A percentile compares a stretch with the other conserved stretches of the same genome.
Evolutionary conservation across 1,139 yeast genomes (phyloP).

Genomic region (Debaryomyces udenii): DNA sequence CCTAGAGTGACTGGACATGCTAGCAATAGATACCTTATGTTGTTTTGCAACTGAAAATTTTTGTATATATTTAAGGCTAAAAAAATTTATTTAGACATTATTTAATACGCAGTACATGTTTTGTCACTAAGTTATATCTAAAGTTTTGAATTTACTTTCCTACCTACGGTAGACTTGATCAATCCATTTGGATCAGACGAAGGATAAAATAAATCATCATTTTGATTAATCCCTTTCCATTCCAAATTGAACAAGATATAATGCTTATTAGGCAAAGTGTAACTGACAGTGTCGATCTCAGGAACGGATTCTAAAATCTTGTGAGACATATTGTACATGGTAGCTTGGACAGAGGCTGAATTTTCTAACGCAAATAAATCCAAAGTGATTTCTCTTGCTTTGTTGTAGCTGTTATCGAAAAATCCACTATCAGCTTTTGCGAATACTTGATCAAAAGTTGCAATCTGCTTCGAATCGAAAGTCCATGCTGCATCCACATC

Average conservation of each 20-base stretch:
- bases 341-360: slow-evolving; percentile 91
- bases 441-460: slow-evolving; percentile 53
- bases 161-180: slow-evolving; percentile 82
- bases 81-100: neutral
- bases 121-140: neutral
- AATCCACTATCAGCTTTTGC: slow-evolving; percentile 60
- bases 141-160: slow-evolving; percentile 45
- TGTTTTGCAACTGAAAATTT: slow-evolving; percentile 11
- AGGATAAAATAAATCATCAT: slow-evolving; percentile 85
- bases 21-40: neutral
- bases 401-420: slow-evolving; percentile 62
- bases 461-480: slow-evolving; percentile 54
- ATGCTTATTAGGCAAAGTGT: slow-evolving; percentile 87
- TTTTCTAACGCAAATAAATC: slow-evolving; percentile 81
- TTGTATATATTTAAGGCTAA: neutral
- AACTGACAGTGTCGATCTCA: slow-evolving; percentile 64
- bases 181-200: slow-evolving; percentile 91
- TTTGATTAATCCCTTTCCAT: slow-evolving; percentile 83
- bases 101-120: slow-evolving; percentile 6
- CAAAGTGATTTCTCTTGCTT: slow-evolving; percentile 70
- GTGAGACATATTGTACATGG: slow-evolving; percentile 89
- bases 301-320: slow-evolving; percentile 64
- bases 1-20: slow-evolving; percentile 8
- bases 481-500: slow-evolving; percentile 80
- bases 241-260: slow-evolving; percentile 76